phyloP scores from a whole-genome alignment of 2,329 filamentous ascomycete genomes.

The Nothophoma quercina region DNA sequence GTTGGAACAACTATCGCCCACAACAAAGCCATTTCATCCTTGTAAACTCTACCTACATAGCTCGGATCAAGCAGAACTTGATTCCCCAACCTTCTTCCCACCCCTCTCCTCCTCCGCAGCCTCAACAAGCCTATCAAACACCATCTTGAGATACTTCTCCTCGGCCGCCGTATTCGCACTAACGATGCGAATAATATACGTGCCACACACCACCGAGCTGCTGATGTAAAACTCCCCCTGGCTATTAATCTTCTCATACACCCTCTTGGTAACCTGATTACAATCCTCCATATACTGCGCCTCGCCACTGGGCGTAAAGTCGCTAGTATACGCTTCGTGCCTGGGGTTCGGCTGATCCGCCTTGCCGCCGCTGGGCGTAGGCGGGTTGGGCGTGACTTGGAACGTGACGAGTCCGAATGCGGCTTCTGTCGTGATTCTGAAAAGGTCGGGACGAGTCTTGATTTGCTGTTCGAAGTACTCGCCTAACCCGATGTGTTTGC shows the following conservation, averaged over 20 bases:
- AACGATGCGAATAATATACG: slow-evolving; percentile 82
- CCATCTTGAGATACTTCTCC: slow-evolving; percentile 73
- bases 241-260: slow-evolving; percentile 78
- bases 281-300: slow-evolving; percentile 60
- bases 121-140: slow-evolving; percentile 77
- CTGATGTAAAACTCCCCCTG: slow-evolving; percentile 84
- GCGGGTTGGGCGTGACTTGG: slow-evolving; percentile 54
- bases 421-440: slow-evolving; percentile 76
- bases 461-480: slow-evolving; percentile 72
- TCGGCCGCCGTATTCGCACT: slow-evolving; percentile 74
- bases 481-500: slow-evolving; percentile 72
- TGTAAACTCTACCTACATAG: no score
- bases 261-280: slow-evolving; percentile 73
- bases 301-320: slow-evolving; percentile 45
- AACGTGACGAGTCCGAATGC: slow-evolving; percentile 84
- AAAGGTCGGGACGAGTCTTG: slow-evolving; percentile 69
- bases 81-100: background rate
- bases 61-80: background rate
- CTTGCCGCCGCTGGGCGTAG: slow-evolving; percentile 17
- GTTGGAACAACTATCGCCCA: no score
- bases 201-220: slow-evolving; percentile 73
- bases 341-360: slow-evolving; percentile 36
- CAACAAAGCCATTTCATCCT: background rate
- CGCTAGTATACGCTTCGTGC: slow-evolving; percentile 44
- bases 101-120: slow-evolving; percentile 62